A percentile compares a stretch with the other conserved stretches of the same genome.
These are phyloP conservation scores for Stenogyne calaminthoides DNA, from an alignment of 305 asterid genomes.

Conservation along the genomic window DNA sequence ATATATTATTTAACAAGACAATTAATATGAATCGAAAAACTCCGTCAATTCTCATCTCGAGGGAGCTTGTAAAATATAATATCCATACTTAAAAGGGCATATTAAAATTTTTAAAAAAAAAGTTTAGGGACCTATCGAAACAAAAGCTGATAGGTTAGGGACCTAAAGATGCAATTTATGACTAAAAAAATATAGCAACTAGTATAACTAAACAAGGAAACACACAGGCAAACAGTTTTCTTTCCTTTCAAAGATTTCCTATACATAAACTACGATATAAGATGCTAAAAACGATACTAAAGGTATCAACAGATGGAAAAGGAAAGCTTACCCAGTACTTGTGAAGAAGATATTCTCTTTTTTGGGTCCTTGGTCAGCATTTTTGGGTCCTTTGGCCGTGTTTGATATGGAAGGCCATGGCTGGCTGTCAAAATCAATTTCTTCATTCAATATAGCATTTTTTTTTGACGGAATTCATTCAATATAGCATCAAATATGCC, in stretches of 20 bases:
- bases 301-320: not conserved
- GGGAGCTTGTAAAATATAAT: too few relatives aligned
- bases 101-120: too few relatives aligned
- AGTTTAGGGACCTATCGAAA: too few relatives aligned
- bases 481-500: slow-evolving; percentile 83
- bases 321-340: slow-evolving; percentile 70
- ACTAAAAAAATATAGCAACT: not conserved
- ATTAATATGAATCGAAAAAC: too few relatives aligned
- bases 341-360: slow-evolving; percentile 67
- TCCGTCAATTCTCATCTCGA: too few relatives aligned
- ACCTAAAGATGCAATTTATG: too few relatives aligned
- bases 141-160: too few relatives aligned
- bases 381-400: slow-evolving; percentile 74
- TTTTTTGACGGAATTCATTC: too few relatives aligned
- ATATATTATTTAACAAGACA: too few relatives aligned
- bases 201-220: not conserved
- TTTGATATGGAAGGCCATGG: slow-evolving; percentile 92
- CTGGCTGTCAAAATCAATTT: slow-evolving; percentile 68
- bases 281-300: not conserved
- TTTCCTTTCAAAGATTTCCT: not conserved
- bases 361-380: slow-evolving; percentile 79
- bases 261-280: not conserved
- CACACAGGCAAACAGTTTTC: not conserved
- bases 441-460: slow-evolving; percentile 70
- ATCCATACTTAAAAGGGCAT: too few relatives aligned